A percentile compares a stretch with the other conserved stretches of the same genome.
Conservation (phyloP, 1,284 basidiomycete species). For the Mycena sp. region DNA sequence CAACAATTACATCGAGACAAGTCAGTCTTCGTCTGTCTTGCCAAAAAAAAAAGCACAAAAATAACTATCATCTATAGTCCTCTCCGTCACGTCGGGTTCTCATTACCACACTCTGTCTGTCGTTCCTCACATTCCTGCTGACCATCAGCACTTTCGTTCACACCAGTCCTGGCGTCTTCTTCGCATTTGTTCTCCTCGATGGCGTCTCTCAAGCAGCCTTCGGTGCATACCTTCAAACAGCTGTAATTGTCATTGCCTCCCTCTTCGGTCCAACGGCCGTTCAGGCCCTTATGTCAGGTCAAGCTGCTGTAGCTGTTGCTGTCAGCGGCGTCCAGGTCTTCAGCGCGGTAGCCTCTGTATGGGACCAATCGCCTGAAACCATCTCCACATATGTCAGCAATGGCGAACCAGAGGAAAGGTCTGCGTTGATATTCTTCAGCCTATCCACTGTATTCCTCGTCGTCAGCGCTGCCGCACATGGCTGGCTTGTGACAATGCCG, state of each 20-base stretch:
- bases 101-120: conserved; percentile 53
- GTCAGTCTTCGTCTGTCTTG: conserved; percentile 48
- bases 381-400: conserved; percentile 44
- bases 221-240: conserved; percentile 75
- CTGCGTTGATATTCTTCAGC: conserved; percentile 78
- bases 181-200: conserved; percentile 69
- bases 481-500: conserved; percentile 65
- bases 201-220: conserved; percentile 63
- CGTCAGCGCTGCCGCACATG: conserved; percentile 58
- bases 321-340: conserved; percentile 78
- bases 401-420: conserved; percentile 62
- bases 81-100: conserved; percentile 62
- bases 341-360: conserved; percentile 65
- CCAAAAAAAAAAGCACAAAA: background rate
- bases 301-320: conserved; percentile 79
- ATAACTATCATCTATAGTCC: conserved; percentile 32
- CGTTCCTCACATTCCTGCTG: conserved; percentile 62
- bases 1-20: conserved; percentile 72
- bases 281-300: conserved; percentile 78
- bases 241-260: conserved; percentile 76
- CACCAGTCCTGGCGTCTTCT: conserved; percentile 61
- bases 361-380: conserved; percentile 48
- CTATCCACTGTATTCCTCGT: conserved; percentile 74
- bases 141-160: conserved; percentile 68
- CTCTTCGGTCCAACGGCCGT: conserved; percentile 75